Base-by-base conservation (phyloP, 495 filamentous ascomycete species). In the Aspergillus biplanus region DNA sequence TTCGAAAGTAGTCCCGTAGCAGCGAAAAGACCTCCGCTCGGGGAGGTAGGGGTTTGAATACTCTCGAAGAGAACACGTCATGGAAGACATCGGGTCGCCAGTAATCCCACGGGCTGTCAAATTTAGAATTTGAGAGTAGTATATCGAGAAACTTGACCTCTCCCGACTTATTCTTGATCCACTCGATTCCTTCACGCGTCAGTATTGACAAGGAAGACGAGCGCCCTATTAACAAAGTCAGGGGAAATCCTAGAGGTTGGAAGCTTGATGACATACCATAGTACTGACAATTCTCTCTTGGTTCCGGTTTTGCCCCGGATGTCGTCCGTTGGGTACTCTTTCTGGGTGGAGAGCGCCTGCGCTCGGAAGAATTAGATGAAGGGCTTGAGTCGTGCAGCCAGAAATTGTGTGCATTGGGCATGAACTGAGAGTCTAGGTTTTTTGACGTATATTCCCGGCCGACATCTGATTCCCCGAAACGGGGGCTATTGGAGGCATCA, bases 151-250 rank as follows among this genome's bases (percentile, higher is more conserved):
- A 97, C 5, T 89, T 92, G 15, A 69, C 83, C 68, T 97, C 94
- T 16, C 95, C 95, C 34, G 93, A 96, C 78, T 94, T 97, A 61
- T 91, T 87, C 67, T 96, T 97, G 54, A 99, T 93, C 94, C 96
- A 99, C 69, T 97, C 90, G 55, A 99, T 92, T 46, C 95, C 95
- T 71, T 94, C 93, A 21, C 92, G 92, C 2, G 93, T 97, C 74
- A 96, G 87, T 61, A 99, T 97, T 33, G 93, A 97, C 72, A 97
- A 90, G 6, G 92, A 92, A 5, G 92, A 97, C 0, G 92, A 96
- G 6, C 91, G 92, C 37, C 94, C 93, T 97, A 64, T 18, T 21
- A 31, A 13, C 33, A 6, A 58, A 56, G 66, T 76, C 67, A 63
- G 33, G 21, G 34, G 37, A 46, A 55, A 9, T 49, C 33, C 13